Evolutionary conservation across 23 red algal genomes (phyloP).

Genomic region (Chondrus crispus): DNA sequence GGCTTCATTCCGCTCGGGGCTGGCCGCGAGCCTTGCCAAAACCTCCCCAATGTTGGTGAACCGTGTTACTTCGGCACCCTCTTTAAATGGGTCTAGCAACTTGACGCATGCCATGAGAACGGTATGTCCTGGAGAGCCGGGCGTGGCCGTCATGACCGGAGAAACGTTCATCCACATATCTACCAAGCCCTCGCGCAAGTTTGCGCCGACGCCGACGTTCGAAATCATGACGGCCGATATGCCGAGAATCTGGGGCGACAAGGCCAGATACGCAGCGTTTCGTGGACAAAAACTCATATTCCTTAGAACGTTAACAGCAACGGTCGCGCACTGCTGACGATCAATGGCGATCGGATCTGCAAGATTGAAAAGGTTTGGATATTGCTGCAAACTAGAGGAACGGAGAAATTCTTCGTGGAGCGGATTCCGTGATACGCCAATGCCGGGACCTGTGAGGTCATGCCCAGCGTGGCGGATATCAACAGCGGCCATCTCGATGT

Average conservation of each 20-base stretch:
- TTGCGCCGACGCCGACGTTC: slow-evolving; percentile 21
- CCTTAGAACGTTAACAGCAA: slow-evolving; percentile 67
- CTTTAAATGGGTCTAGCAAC: slow-evolving; percentile 64
- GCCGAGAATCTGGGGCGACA: slow-evolving; percentile 23
- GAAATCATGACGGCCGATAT: slow-evolving; percentile 57
- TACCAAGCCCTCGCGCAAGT: slow-evolving; percentile 65
- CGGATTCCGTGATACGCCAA: background rate
- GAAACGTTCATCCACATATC: slow-evolving; percentile 90
- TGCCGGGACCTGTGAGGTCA: background rate
- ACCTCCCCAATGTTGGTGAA: slow-evolving; percentile 86
- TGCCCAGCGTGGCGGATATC: slow-evolving; percentile 31
- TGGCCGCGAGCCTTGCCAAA: slow-evolving; percentile 68
- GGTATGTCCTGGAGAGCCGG: background rate
- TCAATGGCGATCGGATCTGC: slow-evolving; percentile 65
- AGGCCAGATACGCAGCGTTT: slow-evolving; percentile 66
- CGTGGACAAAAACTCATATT: slow-evolving; percentile 83
- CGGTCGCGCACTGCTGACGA: slow-evolving; percentile 60
- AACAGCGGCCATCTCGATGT: slow-evolving; percentile 13
- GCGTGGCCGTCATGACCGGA: slow-evolving; percentile 40
- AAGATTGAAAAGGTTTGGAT: slow-evolving; percentile 58
- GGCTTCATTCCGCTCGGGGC: slow-evolving; percentile 79
- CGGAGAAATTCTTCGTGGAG: slow-evolving; percentile 17
- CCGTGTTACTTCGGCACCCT: slow-evolving; percentile 31
- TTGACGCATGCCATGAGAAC: slow-evolving; percentile 67
- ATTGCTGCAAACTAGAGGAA: slow-evolving; percentile 56